Percentiles rank a stretch among this genome's conserved stretches.
Evolutionary conservation across 192 early-diverging fungal species (phyloP).

Genomic region (Dimargaris cristalligena): DNA sequence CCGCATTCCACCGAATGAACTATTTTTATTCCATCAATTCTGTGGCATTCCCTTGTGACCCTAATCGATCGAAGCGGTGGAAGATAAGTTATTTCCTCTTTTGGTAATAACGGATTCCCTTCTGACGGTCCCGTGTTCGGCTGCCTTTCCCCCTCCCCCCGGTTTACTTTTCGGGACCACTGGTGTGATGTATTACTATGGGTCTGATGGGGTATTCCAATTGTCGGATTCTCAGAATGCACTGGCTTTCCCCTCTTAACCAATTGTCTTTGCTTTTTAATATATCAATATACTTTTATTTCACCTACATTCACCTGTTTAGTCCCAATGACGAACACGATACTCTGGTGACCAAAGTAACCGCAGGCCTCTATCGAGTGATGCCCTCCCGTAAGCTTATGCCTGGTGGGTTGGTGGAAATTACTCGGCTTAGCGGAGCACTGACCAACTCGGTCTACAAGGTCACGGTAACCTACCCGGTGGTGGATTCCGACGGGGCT

Average conservation of each 20-base stretch:
- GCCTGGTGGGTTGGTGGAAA: slow-evolving; percentile 11
- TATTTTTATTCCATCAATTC: no score
- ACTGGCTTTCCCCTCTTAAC: neutral
- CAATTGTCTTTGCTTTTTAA: neutral
- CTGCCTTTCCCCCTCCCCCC: no score
- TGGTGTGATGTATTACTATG: no score
- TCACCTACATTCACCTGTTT: neutral
- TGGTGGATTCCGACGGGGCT: slow-evolving; percentile 13
- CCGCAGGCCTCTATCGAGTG: neutral
- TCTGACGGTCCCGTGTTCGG: no score
- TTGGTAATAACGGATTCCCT: no score
- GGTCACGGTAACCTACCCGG: slow-evolving; percentile 17
- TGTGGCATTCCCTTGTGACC: no score
- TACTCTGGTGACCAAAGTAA: neutral
- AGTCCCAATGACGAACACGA: neutral
- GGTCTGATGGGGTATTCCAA: no score
- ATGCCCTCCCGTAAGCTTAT: slow-evolving; percentile 19
- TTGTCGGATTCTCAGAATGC: no score
- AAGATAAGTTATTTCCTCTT: no score
- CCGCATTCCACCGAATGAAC: no score
- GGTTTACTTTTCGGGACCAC: no score
- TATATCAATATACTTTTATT: neutral
- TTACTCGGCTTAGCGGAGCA: slow-evolving; percentile 44
- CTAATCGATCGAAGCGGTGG: no score
- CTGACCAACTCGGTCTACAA: slow-evolving; percentile 48